Base-by-base conservation (phyloP, 345 rosid species). In the Salix exigua region DNA sequence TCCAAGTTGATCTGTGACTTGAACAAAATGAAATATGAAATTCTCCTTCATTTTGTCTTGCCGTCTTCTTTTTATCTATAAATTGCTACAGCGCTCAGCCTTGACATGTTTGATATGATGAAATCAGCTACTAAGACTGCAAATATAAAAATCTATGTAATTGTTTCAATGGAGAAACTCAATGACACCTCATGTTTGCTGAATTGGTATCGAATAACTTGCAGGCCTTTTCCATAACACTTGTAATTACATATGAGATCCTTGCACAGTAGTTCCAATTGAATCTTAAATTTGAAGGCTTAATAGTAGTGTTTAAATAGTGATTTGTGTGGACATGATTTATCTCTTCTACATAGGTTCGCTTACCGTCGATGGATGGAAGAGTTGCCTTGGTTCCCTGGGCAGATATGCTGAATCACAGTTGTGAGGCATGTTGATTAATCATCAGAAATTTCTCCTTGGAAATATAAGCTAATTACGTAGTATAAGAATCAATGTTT, bases 401-500 rank as follows among this genome's bases (percentile, higher is more conserved):
- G 99, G 99, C 98, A 73, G 99, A 93, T 79, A 95, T 95, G 99
- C 88, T 95, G 79, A 95, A 95, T 78, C 98, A 95, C 80, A 93
- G 90, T 72, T 93, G 96, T 84, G 97, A 93, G 92, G 98, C 93
- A 85, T 72, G 75, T 61, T 65, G 66, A 21, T 69, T 58, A 66
- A 40, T 79, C 48, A 38, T 6, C 50, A 19, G 21, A 55, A 62
- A 70, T 78, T 67, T 75, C 61, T 53, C 48, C 12, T 60, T 44
- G 33, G 23, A 65, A 48, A 66, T 31, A 23, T 53, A 42, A 33
- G 10, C 66, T 40, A 8, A 7, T 63, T 4, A 2, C 23, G 21
- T 69, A 30, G 23, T 7, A 9, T 12, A 44, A 17, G 55, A 26
- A 72, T 63, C 42, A 23, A 28, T 68, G 55, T 74, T 80, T 58